phyloP scores from a whole-genome alignment of 192 early-diverging fungal species.

The Coemansia sp. region DNA sequence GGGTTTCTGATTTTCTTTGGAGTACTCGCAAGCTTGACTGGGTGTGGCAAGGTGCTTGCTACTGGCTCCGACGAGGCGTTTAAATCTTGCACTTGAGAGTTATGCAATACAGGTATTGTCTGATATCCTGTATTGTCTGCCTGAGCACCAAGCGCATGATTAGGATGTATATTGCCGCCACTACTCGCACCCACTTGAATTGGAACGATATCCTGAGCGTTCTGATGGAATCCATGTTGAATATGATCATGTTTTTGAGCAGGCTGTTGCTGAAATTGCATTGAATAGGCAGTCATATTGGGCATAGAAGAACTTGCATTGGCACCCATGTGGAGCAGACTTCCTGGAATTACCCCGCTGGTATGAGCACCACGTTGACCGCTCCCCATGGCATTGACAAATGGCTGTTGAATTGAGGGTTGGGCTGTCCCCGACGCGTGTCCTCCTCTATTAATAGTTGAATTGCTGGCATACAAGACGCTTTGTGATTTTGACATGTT shows the following conservation, averaged over 20 bases:
- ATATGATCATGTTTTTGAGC: not conserved
- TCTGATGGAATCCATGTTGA: not conserved
- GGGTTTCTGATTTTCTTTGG: conserved; percentile 31
- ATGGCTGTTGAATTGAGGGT: conserved; percentile 6
- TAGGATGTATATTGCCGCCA: not conserved
- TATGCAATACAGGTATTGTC: not conserved
- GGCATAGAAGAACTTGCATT: conserved; percentile 44
- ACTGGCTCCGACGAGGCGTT: not conserved
- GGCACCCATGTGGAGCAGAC: conserved; percentile 9
- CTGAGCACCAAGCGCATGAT: not conserved
- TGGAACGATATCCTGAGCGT: not conserved
- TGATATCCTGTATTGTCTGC: not conserved
- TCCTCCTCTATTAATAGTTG: conserved; percentile 30
- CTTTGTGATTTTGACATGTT: conserved; percentile 1
- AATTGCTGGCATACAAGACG: conserved; percentile 23
- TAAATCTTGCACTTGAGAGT: not conserved
- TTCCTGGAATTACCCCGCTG: not conserved
- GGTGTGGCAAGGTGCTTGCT: conserved; percentile 16
- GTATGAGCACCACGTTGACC: not conserved
- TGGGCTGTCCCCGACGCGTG: conserved; percentile 9
- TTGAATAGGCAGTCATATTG: conserved; percentile 29
- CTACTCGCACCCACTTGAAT: conserved; percentile 1
- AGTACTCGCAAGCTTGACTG: conserved; percentile 41
- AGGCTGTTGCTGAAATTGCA: conserved; percentile 17
- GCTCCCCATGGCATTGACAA: not conserved